phyloP scores from a whole-genome alignment of 2,329 filamentous ascomycete genomes.

The Ascochyta koolunga region DNA sequence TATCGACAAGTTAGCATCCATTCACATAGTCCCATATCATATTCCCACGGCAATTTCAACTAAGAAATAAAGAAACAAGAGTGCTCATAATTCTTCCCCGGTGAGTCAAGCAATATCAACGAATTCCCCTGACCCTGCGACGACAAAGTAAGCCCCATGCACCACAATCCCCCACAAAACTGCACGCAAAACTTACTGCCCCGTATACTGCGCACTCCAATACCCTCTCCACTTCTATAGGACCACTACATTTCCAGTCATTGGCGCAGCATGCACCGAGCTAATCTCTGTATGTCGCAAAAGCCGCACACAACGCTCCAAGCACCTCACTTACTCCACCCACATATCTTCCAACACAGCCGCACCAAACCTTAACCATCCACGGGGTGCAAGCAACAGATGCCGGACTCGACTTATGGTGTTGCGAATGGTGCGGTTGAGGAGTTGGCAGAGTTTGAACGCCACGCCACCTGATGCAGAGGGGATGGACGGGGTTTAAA shows the following conservation, averaged over 20 bases:
- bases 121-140: constrained; percentile 10
- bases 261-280: not conserved
- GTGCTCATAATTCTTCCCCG: constrained; percentile 17
- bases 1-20: too few relatives aligned
- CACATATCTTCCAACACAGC: too few relatives aligned
- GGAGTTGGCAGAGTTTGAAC: not conserved
- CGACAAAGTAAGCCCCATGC: not conserved
- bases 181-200: constrained; percentile 5
- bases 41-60: too few relatives aligned
- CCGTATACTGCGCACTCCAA: constrained; percentile 16
- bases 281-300: too few relatives aligned
- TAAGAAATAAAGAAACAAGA: too few relatives aligned
- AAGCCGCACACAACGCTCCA: too few relatives aligned
- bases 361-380: too few relatives aligned
- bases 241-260: not conserved
- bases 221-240: constrained; percentile 10
- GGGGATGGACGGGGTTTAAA: not conserved
- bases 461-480: not conserved
- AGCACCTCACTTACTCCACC: too few relatives aligned
- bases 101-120: constrained; percentile 10
- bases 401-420: not conserved
- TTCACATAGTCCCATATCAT: too few relatives aligned
- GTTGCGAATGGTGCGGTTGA: not conserved
- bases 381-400: too few relatives aligned
- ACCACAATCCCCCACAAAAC: not conserved